Evolutionary conservation across 2,329 filamentous ascomycete genomes (phyloP).

Genomic region (Fusarium longipes): DNA sequence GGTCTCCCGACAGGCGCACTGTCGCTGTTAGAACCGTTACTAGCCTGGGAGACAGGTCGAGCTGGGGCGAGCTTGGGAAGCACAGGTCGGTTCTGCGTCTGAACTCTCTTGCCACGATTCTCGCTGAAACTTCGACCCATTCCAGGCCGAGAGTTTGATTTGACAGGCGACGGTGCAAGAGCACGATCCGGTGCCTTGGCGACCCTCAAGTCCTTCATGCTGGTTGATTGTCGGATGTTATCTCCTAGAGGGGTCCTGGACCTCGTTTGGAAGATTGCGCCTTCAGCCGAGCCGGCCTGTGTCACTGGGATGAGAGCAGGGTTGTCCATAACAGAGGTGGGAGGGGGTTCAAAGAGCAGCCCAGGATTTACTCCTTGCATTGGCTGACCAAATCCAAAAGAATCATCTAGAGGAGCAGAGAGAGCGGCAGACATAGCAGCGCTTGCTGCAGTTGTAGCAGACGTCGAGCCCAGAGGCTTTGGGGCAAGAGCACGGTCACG

Average conservation of each 20-base stretch:
- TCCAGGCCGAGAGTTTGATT: conserved; percentile 59
- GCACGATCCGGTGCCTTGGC: conserved; percentile 57
- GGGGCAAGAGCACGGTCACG: conserved; percentile 62
- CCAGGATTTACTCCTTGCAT: conserved; percentile 68
- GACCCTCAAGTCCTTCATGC: conserved; percentile 57
- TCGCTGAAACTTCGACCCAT: conserved; percentile 68
- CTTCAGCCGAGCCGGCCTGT: conserved; percentile 47
- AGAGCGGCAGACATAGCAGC: conserved; percentile 57
- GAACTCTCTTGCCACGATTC: conserved; percentile 58
- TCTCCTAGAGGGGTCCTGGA: conserved; percentile 47
- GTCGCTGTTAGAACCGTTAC: conserved; percentile 48
- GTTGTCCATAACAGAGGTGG: conserved; percentile 59
- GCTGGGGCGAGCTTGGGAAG: conserved; percentile 62
- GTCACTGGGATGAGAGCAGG: conserved; percentile 48
- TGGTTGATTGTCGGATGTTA: conserved; percentile 59
- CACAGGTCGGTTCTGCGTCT: conserved; percentile 52
- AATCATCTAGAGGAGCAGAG: conserved; percentile 59
- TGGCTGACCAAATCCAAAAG: conserved; percentile 61
- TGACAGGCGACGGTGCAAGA: conserved; percentile 63
- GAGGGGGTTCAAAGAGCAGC: conserved; percentile 65
- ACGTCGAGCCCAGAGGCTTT: conserved; percentile 56
- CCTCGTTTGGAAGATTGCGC: conserved; percentile 43
- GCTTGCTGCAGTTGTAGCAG: conserved; percentile 32
- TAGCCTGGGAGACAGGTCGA: conserved; percentile 51
- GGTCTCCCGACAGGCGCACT: conserved; percentile 48